Conservation (phyloP, 2,329 filamentous ascomycete species). For the Aureobasidium leucospermi region DNA sequence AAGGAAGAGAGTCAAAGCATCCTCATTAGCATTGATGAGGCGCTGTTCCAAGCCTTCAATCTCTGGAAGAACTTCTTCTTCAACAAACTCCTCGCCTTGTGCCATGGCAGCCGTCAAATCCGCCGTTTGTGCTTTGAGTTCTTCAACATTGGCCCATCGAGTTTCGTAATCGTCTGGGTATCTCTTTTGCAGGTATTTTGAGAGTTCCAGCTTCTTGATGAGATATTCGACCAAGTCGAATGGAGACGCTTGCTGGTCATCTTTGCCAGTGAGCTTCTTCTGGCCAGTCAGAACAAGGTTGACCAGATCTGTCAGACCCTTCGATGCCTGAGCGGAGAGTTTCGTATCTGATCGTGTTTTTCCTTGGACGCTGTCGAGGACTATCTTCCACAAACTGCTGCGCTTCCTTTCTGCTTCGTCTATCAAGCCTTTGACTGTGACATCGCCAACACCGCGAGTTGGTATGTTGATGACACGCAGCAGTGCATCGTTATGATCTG, state of each 20-base stretch:
- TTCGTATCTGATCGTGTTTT: conserved; percentile 45
- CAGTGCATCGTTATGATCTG: conserved; percentile 79
- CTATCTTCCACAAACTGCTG: conserved; percentile 67
- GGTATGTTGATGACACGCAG: conserved; percentile 80
- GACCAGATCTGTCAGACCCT: conserved; percentile 52
- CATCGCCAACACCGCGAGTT: conserved; percentile 70
- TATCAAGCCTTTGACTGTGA: conserved; percentile 64
- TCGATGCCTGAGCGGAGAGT: conserved; percentile 47
- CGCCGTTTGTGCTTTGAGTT: conserved; percentile 71
- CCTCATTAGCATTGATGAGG: conserved; percentile 43
- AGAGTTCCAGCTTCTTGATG: conserved; percentile 60
- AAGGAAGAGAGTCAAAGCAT: conserved; percentile 71
- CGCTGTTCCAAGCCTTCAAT: conserved; percentile 66
- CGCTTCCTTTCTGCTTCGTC: conserved; percentile 67
- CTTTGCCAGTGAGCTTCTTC: conserved; percentile 44
- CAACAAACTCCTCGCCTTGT: conserved; percentile 29
- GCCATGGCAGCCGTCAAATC: conserved; percentile 54
- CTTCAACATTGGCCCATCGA: conserved; percentile 82
- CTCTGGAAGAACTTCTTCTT: conserved; percentile 51
- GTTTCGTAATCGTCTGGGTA: conserved; percentile 69
- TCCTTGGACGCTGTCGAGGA: conserved; percentile 53
- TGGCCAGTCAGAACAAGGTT: conserved; percentile 52
- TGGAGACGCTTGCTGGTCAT: conserved; percentile 31
- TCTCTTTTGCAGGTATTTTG: conserved; percentile 63
- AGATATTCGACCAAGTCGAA: conserved; percentile 49